These are phyloP conservation scores for Pichia phayaonensis DNA, from an alignment of 805 yeast species.

Conservation along the genomic window DNA sequence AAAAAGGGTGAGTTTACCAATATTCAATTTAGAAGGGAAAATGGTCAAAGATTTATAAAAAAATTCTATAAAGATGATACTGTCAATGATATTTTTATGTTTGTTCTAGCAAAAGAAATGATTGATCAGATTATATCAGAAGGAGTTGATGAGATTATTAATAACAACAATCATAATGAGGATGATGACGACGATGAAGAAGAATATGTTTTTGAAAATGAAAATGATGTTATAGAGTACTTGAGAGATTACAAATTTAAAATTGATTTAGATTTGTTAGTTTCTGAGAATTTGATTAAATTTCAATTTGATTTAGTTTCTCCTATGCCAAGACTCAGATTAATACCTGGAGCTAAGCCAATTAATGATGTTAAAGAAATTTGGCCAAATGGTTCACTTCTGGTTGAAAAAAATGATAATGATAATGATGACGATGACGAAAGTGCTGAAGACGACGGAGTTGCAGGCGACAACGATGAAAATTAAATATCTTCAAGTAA, in stretches of 20 bases:
- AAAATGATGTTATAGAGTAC: slow-evolving; percentile 12
- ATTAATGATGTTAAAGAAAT: slow-evolving; percentile 24
- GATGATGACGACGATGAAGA: not conserved
- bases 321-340: slow-evolving; percentile 29
- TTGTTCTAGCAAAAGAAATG: slow-evolving; percentile 36
- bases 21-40: slow-evolving; percentile 48
- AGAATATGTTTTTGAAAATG: slow-evolving; percentile 7
- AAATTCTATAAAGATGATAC: slow-evolving; percentile 34
- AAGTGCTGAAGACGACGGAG: slow-evolving; percentile 8
- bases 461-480: not conserved
- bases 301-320: slow-evolving; percentile 30
- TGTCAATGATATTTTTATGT: slow-evolving; percentile 41
- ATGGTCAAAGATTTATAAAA: slow-evolving; percentile 43
- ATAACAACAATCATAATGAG: slow-evolving; percentile 12
- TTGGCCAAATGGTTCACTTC: slow-evolving; percentile 33
- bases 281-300: slow-evolving; percentile 2
- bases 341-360: slow-evolving; percentile 17
- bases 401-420: slow-evolving; percentile 23
- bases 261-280: slow-evolving; percentile 4
- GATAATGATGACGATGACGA: slow-evolving; percentile 19
- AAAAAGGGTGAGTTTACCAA: slow-evolving; percentile 29
- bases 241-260: slow-evolving; percentile 4
- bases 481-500: not conserved
- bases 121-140: slow-evolving; percentile 10
- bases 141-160: not conserved